Conservation (phyloP, 495 filamentous ascomycete genomes). For the Cladorrhinum samala region DNA sequence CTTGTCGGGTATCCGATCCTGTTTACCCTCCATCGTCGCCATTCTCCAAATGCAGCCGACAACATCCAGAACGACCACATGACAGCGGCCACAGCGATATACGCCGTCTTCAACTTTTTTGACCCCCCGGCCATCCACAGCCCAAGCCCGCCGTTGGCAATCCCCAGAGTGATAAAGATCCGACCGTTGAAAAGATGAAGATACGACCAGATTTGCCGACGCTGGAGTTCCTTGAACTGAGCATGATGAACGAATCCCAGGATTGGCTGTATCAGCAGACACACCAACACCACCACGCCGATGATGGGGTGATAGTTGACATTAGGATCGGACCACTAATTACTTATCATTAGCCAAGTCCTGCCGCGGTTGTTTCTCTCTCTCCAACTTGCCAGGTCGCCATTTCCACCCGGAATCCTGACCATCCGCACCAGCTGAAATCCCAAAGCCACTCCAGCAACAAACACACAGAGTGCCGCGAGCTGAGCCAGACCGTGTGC, state of each 20-base stretch:
- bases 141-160: slow-evolving; percentile 64
- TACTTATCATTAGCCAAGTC: not conserved
- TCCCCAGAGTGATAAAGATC: slow-evolving; percentile 51
- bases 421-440: slow-evolving; percentile 41
- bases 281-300: slow-evolving; percentile 51
- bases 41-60: slow-evolving; percentile 19
- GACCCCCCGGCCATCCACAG: slow-evolving; percentile 40
- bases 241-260: slow-evolving; percentile 59
- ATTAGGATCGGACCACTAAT: slow-evolving; percentile 20
- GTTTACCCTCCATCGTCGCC: slow-evolving; percentile 9
- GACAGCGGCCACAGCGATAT: slow-evolving; percentile 27
- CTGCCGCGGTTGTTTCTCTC: not conserved
- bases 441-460: slow-evolving; percentile 55
- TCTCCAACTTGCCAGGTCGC: slow-evolving; percentile 27
- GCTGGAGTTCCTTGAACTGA: slow-evolving; percentile 39
- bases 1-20: not conserved
- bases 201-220: slow-evolving; percentile 48
- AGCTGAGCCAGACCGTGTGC: slow-evolving; percentile 53
- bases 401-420: slow-evolving; percentile 16
- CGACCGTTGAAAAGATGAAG: slow-evolving; percentile 64
- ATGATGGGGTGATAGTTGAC: slow-evolving; percentile 45
- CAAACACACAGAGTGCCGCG: slow-evolving; percentile 41
- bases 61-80: slow-evolving; percentile 33
- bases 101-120: slow-evolving; percentile 26
- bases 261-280: slow-evolving; percentile 53